Base-by-base conservation (phyloP, 139 green algal species). In the Chlorella ohadii region DNA sequence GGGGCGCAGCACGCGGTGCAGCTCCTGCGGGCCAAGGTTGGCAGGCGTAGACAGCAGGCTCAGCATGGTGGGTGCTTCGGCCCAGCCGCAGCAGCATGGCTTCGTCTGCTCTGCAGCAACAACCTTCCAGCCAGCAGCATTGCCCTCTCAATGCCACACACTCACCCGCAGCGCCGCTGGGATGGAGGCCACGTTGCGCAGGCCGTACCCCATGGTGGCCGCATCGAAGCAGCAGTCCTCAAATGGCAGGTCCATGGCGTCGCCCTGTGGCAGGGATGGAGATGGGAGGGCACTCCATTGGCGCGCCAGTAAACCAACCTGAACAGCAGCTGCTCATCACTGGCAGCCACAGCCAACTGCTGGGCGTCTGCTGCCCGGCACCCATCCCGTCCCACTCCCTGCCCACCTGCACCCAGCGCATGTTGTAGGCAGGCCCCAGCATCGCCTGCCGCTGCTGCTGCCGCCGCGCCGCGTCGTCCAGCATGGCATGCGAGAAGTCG, bases 131-230 rank as follows among this genome's bases (percentile, higher is more conserved):
- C 59, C 59, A 33, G 59, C 59, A 20, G 9, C 59, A n/a, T 23
- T 16, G 44, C 44, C 44, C 44, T n/a, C n/a, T n/a, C n/a, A n/a
- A n/a, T n/a, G n/a, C 31, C n/a, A 17, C 65, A 4, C 23, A 28
- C 82, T 23, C 72, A 72, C 82, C 56, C 20, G 34, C 55, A 92
- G 75, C 7, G 90, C 88, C 6, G 59, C 25, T 0, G 88, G 90
- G 19, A 95, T 94, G 89, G 94, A 83, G 2, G 89, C 79, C 47
- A 96, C 96, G 84, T 99, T 99, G 51, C 97, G 89, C 66, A 99
- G 90, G 1, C 97, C 97, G 85, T 99, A 99, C 0, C 96, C 96
- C 90, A 99, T 98, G 25, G 97, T 99, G 27, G 90, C 94, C 0
- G 92, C 93, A 81, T 99, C 95, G 85, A 99, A 99, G 55, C 76